Conservation (phyloP, 2,329 filamentous ascomycete genomes). For the Arthrobotrys sinensis region DNA sequence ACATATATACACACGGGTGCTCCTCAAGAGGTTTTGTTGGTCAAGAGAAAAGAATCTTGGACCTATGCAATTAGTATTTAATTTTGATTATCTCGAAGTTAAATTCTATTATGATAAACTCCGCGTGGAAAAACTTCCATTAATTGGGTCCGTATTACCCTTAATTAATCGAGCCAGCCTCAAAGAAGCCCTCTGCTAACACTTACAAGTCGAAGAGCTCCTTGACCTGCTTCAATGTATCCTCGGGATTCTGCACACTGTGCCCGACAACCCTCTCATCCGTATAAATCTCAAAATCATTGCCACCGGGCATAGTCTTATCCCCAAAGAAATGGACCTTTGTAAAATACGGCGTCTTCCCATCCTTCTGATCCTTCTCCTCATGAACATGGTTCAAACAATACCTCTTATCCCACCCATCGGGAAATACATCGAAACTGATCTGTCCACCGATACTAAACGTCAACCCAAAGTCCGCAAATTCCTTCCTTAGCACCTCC, state of each 20-base stretch:
- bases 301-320: constrained; percentile 88
- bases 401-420: constrained; percentile 99
- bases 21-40: too few relatives aligned
- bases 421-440: constrained; percentile 97
- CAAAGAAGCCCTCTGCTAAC: too few relatives aligned
- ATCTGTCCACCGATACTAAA: constrained; percentile 97
- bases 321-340: constrained; percentile 98
- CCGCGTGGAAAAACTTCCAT: too few relatives aligned
- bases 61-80: constrained; percentile 6
- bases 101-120: neutral
- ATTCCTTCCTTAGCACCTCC: constrained; percentile 81
- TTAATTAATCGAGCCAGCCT: too few relatives aligned
- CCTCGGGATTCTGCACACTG: constrained; percentile 83
- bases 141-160: neutral
- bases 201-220: constrained; percentile 80
- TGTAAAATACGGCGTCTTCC: constrained; percentile 63
- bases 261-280: constrained; percentile 89
- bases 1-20: too few relatives aligned
- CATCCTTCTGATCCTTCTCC: constrained; percentile 68
- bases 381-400: constrained; percentile 88
- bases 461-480: constrained; percentile 87
- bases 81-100: neutral
- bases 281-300: constrained; percentile 93
- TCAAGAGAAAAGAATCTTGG: too few relatives aligned
- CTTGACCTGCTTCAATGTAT: constrained; percentile 84